A percentile compares a stretch with the other conserved stretches of the same genome.
Evolutionary conservation across 768 basidiomycete species (phyloP).

Genomic region (Phylloporus sp.): DNA sequence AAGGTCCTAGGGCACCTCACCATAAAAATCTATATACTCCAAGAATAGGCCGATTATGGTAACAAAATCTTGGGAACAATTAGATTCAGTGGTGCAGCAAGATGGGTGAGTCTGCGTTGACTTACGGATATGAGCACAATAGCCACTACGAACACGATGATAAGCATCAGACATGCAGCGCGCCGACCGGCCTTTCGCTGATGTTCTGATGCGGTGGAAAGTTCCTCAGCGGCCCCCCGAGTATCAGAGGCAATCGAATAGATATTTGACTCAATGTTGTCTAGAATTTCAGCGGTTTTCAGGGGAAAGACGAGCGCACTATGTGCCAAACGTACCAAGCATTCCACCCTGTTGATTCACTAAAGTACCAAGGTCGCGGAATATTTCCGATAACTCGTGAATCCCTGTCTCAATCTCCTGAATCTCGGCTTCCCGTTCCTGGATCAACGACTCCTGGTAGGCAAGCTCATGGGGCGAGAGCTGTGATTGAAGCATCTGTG

Average conservation of each 20-base stretch:
- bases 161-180: conserved; percentile 85
- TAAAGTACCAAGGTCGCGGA: conserved; percentile 91
- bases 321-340: conserved; percentile 63
- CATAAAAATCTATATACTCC: conserved; percentile 4
- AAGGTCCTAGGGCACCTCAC: conserved; percentile 8
- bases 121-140: conserved; percentile 90
- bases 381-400: conserved; percentile 93
- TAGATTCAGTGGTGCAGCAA: not conserved
- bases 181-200: conserved; percentile 91
- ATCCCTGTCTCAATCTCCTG: conserved; percentile 96
- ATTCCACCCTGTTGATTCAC: conserved; percentile 93
- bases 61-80: conserved; percentile 19
- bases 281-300: conserved; percentile 37
- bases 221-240: conserved; percentile 76
- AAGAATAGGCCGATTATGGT: conserved; percentile 13
- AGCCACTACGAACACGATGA: conserved; percentile 81
- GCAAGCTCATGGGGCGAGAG: conserved; percentile 90
- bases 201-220: conserved; percentile 86
- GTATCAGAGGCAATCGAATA: conserved; percentile 83
- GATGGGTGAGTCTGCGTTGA: conserved; percentile 12
- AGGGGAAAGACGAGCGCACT: not conserved
- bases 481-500: conserved; percentile 64
- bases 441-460: conserved; percentile 83
- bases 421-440: conserved; percentile 90
- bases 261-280: conserved; percentile 94